phyloP scores from a whole-genome alignment of 2,329 filamentous ascomycete species.

The Xylaria digitata region DNA sequence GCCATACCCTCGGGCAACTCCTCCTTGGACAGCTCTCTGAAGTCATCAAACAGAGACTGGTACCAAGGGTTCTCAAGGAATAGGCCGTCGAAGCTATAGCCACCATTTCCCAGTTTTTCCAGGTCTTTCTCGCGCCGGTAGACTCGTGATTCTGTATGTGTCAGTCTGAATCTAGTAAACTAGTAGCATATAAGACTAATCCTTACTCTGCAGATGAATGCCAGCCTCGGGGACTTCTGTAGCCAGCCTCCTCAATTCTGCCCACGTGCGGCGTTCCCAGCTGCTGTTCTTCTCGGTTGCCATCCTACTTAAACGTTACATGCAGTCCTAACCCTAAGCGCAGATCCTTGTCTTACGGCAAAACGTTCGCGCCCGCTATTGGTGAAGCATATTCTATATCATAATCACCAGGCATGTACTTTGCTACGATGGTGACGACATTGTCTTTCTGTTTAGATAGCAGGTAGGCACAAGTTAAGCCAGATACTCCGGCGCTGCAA shows the following conservation, averaged over 20 bases:
- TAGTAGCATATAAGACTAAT: background rate
- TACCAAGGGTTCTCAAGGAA: conserved; percentile 79
- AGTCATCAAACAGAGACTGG: conserved; percentile 76
- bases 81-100: conserved; percentile 73
- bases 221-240: conserved; percentile 51
- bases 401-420: conserved; percentile 71
- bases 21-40: conserved; percentile 66
- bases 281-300: conserved; percentile 45
- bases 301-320: conserved; percentile 44
- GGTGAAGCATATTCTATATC: conserved; percentile 86
- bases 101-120: conserved; percentile 45
- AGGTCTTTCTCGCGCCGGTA: conserved; percentile 72
- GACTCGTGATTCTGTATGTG: conserved; percentile 57
- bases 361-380: conserved; percentile 50
- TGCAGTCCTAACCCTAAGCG: background rate
- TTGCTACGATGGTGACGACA: conserved; percentile 74
- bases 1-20: conserved; percentile 74
- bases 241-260: conserved; percentile 48
- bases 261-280: conserved; percentile 49
- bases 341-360: conserved; percentile 45
- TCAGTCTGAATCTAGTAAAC: conserved; percentile 8
- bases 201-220: conserved; percentile 49
- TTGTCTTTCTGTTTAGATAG: conserved; percentile 50
- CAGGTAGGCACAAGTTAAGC: conserved; percentile 50
- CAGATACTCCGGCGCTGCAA: conserved; percentile 49